These are phyloP conservation scores for Daucus carota DNA, from an alignment of 129 eudicot genomes.

Conservation along the genomic window DH1_v3.0 NC_030381.2:50125501-50126000, in stretches of 20 bases:
- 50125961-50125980: slow-evolving; percentile 14
- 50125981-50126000: slow-evolving; percentile 11
- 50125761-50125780: slow-evolving; percentile 5
- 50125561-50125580: not conserved
- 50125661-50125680: not conserved
- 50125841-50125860: slow-evolving; percentile 46
- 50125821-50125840: slow-evolving; percentile 32
- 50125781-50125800: slow-evolving; percentile 15
- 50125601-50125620: slow-evolving; percentile 3
- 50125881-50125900: slow-evolving; percentile 71
- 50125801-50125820: slow-evolving; percentile 24
- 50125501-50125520: not conserved
- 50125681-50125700: slow-evolving; percentile 2
- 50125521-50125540: not conserved
- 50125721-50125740: slow-evolving; percentile 10
- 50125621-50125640: slow-evolving; percentile 21
- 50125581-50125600: slow-evolving; percentile 5
- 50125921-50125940: slow-evolving; percentile 22
- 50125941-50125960: slow-evolving; percentile 15
- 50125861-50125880: slow-evolving; percentile 65
- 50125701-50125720: slow-evolving; percentile 8
- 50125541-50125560: not conserved
- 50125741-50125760: not conserved
- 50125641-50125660: not conserved
- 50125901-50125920: slow-evolving; percentile 27